Evolutionary conservation across 1,284 basidiomycete genomes (phyloP), one percentile per base, ranked within the genome.

Genomic region (Microbotryum saponariae): DNA sequence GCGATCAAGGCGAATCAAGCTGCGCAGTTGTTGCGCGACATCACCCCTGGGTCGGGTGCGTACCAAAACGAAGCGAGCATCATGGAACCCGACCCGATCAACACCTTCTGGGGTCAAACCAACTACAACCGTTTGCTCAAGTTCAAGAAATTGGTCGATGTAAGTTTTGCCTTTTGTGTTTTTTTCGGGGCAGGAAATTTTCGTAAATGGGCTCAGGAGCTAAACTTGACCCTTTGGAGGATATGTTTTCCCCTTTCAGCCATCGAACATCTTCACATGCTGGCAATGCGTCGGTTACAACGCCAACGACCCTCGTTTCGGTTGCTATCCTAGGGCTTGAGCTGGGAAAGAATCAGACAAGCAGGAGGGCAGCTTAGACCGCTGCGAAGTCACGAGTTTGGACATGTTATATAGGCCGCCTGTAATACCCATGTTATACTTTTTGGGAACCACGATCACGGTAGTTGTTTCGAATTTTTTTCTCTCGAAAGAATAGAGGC

Each of bases 281-380:
- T 53, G 51, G 51, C 25, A 53, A 53, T 53, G 51, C 51, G 51
- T 33, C 27, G 51, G 51, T 6, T 53, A 53, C 51, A 53, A 53
- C 51, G 7, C 23, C n/a, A n/a, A 53, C 18, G 51, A 53, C 20
- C 27, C 51, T 23, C 51, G 29, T 18, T 53, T 33, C 4, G 10
- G 27, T 10, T 53, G 51, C 25, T 53, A 33, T n/a, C 51, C 51
- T n/a, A 53, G 33, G 27, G 12, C 51, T 20, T 25, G 51, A 53
- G 2, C 6, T n/a, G 20, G 14, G 14, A 12, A 14, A 16, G 18
- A 42, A 42, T 42, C 37, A 18, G 16, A 16, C 37, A 42, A 10
- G 37, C 37, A 42, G 16, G 16, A 42, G 16, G 16, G 37, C 16
- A 10, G 37, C 37, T 18, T 31, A 31, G 31, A 31, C 6, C 37